Evolutionary conservation across 1,284 basidiomycete species (phyloP).

Genomic region (Apiotrichum veenhuisii): DNA sequence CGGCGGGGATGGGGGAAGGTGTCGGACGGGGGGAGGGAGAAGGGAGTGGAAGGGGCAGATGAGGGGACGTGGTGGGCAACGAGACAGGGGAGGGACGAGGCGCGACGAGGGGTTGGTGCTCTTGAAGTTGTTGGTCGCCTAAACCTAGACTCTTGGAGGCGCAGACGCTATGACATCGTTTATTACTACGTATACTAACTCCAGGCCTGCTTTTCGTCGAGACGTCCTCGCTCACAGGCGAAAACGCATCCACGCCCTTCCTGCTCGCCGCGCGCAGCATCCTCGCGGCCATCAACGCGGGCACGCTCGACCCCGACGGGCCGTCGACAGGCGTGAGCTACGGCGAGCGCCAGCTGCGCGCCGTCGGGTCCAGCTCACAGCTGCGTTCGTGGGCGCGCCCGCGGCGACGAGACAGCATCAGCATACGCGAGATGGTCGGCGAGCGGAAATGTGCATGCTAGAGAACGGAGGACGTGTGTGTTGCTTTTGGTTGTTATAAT

Average conservation of each 20-base stretch:
- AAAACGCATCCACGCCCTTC: slow-evolving; percentile 92
- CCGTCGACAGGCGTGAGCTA: slow-evolving; percentile 92
- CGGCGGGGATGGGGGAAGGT: too few relatives aligned
- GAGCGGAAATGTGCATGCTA: slow-evolving; percentile 12
- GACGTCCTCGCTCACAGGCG: slow-evolving; percentile 84
- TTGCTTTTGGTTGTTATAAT: too few relatives aligned
- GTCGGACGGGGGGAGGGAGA: too few relatives aligned
- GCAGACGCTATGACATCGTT: not conserved
- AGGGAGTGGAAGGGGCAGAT: too few relatives aligned
- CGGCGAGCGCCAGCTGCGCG: slow-evolving; percentile 82
- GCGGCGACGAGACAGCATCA: slow-evolving; percentile 17
- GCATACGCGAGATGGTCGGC: slow-evolving; percentile 20
- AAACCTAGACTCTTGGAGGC: too few relatives aligned
- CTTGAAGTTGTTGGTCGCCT: too few relatives aligned
- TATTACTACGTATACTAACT: not conserved
- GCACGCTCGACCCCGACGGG: slow-evolving; percentile 85
- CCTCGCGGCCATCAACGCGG: slow-evolving; percentile 87
- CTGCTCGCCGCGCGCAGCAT: slow-evolving; percentile 84
- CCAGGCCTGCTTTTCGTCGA: slow-evolving; percentile 88
- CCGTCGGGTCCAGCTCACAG: slow-evolving; percentile 55
- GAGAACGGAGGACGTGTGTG: not conserved
- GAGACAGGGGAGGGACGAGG: too few relatives aligned
- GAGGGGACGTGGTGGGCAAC: too few relatives aligned
- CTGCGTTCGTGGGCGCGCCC: slow-evolving; percentile 1
- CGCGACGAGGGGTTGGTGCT: too few relatives aligned